These are phyloP conservation scores for Paxillus ammoniavirescens DNA, from an alignment of 768 basidiomycete species.

Conservation along the genomic window DNA sequence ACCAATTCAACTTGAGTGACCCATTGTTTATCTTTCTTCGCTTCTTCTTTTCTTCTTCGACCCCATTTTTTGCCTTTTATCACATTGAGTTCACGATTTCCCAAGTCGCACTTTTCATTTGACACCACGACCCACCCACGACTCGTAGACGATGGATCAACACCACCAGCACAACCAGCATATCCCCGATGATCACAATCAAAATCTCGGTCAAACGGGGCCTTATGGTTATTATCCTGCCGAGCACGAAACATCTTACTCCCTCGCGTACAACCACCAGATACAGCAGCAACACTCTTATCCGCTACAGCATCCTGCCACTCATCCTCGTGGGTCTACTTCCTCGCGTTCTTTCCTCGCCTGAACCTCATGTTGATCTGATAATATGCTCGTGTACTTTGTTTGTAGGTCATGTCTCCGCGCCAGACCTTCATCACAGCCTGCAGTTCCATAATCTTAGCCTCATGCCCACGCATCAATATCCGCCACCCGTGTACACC, in stretches of 20 bases:
- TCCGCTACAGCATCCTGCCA: conserved; percentile 54
- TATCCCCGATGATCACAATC: conserved; percentile 49
- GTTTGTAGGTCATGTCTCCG: conserved; percentile 59
- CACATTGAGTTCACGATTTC: conserved; percentile 35
- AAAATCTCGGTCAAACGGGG: conserved; percentile 38
- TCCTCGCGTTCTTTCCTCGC: conserved; percentile 39
- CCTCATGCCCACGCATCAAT: conserved; percentile 69
- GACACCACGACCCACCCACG: conserved; percentile 34
- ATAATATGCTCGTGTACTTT: conserved; percentile 53
- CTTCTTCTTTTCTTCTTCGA: conserved; percentile 36
- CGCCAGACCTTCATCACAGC: conserved; percentile 67
- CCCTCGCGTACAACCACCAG: conserved; percentile 51
- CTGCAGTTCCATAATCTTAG: conserved; percentile 59
- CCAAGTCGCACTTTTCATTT: conserved; percentile 34
- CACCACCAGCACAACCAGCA: conserved; percentile 41
- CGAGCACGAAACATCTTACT: conserved; percentile 57
- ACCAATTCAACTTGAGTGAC: conserved; percentile 18
- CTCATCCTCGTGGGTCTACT: conserved; percentile 72
- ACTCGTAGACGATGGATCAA: conserved; percentile 43
- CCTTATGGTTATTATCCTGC: conserved; percentile 51
- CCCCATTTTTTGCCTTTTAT: conserved; percentile 32
- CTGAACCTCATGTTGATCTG: conserved; percentile 63
- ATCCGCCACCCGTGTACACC: conserved; percentile 58
- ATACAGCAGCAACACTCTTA: conserved; percentile 45
- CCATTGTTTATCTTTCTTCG: conserved; percentile 29